Evolutionary conservation across 345 rosid species (phyloP).

Genomic region (Aurinia saxatilis): DNA sequence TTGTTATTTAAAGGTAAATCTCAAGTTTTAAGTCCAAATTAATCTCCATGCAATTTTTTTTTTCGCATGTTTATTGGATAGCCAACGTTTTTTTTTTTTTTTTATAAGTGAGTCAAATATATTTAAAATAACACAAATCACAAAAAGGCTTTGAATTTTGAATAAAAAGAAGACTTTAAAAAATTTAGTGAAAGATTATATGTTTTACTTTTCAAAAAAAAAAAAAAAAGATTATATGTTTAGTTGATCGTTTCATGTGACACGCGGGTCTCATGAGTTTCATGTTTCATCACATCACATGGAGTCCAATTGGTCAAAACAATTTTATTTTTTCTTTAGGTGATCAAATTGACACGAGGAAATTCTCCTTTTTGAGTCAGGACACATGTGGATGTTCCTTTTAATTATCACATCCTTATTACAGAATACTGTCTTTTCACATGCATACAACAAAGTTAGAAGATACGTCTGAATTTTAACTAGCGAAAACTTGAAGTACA

Average conservation of each 20-base stretch:
- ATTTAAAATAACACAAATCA: too few species aligned
- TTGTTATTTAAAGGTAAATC: too few species aligned
- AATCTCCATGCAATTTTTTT: too few species aligned
- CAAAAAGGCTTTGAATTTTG: too few species aligned
- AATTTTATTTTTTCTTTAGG: not conserved
- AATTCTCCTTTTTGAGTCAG: not conserved
- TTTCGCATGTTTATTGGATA: too few species aligned
- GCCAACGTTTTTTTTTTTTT: too few species aligned
- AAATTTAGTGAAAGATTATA: not conserved
- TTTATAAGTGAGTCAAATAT: too few species aligned
- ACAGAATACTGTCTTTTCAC: not conserved
- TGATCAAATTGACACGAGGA: constrained; percentile 13
- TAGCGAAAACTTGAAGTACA: constrained; percentile 14
- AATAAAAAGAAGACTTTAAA: not conserved
- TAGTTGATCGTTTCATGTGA: constrained; percentile 6
- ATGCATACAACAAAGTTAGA: constrained; percentile 14
- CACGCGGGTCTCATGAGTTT: constrained; percentile 14
- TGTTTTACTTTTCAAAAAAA: too few species aligned
- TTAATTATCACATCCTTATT: not conserved
- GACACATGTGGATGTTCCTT: constrained; percentile 12
- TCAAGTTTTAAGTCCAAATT: too few species aligned
- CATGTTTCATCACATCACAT: not conserved
- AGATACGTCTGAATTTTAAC: constrained; percentile 19
- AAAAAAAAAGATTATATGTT: too few species aligned
- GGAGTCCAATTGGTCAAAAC: not conserved